phyloP scores from a whole-genome alignment of 768 basidiomycete species.

The Kwoniella dendrophila region DNA sequence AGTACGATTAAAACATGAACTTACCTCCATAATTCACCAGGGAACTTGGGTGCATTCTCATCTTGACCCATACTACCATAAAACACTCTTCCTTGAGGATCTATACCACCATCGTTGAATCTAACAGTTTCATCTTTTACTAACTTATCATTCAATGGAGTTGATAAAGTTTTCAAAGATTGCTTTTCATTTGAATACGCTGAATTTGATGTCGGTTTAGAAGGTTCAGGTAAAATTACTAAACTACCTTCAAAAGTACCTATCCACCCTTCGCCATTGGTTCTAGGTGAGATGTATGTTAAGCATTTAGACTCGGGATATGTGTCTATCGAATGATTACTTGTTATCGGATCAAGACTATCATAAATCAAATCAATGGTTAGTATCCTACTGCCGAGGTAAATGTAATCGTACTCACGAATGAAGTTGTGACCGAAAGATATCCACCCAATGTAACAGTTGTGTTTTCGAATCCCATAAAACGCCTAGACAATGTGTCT shows the following conservation, averaged over 20 bases:
- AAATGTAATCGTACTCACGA: slow-evolving; percentile 34
- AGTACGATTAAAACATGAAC: neutral
- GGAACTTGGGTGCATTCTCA: slow-evolving; percentile 18
- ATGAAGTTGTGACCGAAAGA: slow-evolving; percentile 41
- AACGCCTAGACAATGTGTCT: slow-evolving; percentile 40
- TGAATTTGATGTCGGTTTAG: slow-evolving; percentile 24
- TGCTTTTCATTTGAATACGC: slow-evolving; percentile 24
- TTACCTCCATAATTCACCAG: slow-evolving; percentile 39
- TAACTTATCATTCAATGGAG: slow-evolving; percentile 19
- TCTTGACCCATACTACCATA: slow-evolving; percentile 40
- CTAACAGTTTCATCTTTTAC: slow-evolving; percentile 29
- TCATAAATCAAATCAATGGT: neutral
- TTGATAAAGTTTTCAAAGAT: slow-evolving; percentile 29
- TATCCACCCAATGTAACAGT: slow-evolving; percentile 52
- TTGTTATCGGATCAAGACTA: slow-evolving; percentile 44
- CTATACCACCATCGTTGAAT: slow-evolving; percentile 53
- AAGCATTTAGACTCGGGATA: slow-evolving; percentile 42
- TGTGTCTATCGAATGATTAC: slow-evolving; percentile 41
- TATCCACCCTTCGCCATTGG: slow-evolving; percentile 37
- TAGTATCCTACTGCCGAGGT: neutral
- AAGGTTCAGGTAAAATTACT: slow-evolving; percentile 40
- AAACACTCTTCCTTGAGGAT: slow-evolving; percentile 47
- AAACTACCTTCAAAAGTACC: slow-evolving; percentile 39
- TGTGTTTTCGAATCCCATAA: slow-evolving; percentile 50
- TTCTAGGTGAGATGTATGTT: slow-evolving; percentile 33